Evolutionary conservation across 305 asterid genomes (phyloP).

Genomic region (Fraxinus paxiana): DNA sequence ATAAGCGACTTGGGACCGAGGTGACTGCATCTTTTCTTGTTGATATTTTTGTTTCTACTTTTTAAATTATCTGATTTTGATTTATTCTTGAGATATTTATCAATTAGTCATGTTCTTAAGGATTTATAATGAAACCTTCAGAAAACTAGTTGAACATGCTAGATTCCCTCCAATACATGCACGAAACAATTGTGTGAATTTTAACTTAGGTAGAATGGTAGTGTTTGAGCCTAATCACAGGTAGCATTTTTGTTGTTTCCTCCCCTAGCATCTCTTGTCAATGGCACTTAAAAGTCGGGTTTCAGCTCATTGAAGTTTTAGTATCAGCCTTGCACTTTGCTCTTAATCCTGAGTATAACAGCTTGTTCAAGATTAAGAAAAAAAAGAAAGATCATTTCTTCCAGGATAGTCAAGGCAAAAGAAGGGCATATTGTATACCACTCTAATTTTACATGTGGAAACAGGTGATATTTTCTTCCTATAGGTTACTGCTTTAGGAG

Average conservation of each 20-base stretch:
- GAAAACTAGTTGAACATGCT: not conserved
- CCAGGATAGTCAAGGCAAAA: not conserved
- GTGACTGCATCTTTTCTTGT: slow-evolving; percentile 34
- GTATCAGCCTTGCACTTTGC: not conserved
- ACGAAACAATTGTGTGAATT: not conserved
- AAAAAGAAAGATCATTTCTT: not conserved
- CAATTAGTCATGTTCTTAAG: not conserved
- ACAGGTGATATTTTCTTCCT: not conserved
- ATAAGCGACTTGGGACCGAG: slow-evolving; percentile 96
- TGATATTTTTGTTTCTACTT: slow-evolving; percentile 1
- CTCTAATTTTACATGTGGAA: not conserved
- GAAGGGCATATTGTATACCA: not conserved
- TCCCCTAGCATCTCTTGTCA: not conserved
- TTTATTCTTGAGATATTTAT: not conserved
- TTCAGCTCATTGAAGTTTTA: not conserved
- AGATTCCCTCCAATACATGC: not conserved
- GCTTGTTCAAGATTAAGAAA: not conserved
- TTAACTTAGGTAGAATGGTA: not conserved
- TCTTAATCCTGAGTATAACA: not conserved
- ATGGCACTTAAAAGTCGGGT: not conserved
- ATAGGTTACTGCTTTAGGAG: not conserved
- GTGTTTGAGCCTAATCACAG: not conserved
- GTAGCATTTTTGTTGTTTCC: not conserved
- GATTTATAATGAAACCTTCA: not conserved
- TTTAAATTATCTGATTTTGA: not conserved